Base-by-base conservation (phyloP, 2,329 filamentous ascomycete genomes). In the Colletotrichum falcatum region DNA sequence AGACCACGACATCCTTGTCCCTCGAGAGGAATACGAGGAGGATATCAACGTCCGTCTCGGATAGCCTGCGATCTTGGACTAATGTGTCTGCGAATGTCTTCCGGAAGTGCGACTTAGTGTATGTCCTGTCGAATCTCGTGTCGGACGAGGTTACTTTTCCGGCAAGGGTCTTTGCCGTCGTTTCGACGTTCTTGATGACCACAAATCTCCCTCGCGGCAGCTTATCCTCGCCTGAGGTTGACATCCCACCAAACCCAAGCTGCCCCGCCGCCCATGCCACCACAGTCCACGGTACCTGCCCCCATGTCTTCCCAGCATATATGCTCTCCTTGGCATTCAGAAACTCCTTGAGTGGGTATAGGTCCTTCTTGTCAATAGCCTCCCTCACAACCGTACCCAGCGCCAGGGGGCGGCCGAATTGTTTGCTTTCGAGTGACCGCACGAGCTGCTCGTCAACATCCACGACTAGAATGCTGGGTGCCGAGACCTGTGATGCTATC, bases 371-470 rank as follows among this genome's bases (percentile, higher is more conserved):
- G 61, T 87, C 84, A 1, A 96, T 82, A 0, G 93, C 92, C 75
- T 98, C 95, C 37, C 83, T 82, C 59, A 98, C 84, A 6, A 95
- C 96, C 4, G 91, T 89, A 1, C 92, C 92, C 0, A 99, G 83
- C 3, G 93, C 94, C 12, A 95, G 86, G 1, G 96, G 96, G 55
- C 91, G 88, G 2, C 96, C 96, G 80, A 90, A 95, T 75, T 95
- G 90, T 54, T 90, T 90, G 59, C 87, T 92, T 74, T 95, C 91
- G 63, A 99, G 84, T 44, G 90, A 89, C 30, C 89, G 87, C 28
- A 92, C 83, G 1, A 99, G 86, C 37, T 88, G 85, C 44, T 92
- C 89, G 75, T 88, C 86, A 46, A 88, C 80, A 9, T 82, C 81
- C 35, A 92, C 79, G 37, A 88, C 79, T 16, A 92, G 80, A 23